These are phyloP conservation scores for Immersiella caudata DNA, from an alignment of 495 filamentous ascomycete species.

Conservation along the genomic window DNA sequence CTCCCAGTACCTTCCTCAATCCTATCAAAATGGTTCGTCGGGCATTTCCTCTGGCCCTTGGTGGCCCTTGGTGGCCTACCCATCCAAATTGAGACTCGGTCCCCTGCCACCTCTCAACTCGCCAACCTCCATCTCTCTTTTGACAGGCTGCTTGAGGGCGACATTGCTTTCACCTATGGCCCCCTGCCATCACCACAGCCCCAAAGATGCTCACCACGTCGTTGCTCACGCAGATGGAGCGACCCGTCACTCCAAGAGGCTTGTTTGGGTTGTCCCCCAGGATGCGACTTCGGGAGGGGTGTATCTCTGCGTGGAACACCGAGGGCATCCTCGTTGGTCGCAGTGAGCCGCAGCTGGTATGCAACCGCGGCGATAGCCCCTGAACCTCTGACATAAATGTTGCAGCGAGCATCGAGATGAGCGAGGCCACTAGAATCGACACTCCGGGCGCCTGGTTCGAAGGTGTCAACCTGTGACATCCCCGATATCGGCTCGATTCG, in stretches of 20 bases:
- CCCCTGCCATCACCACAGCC: constrained; percentile 32
- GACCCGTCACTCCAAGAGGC: constrained; percentile 32
- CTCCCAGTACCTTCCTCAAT: no score
- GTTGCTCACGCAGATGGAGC: constrained; percentile 28
- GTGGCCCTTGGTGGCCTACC: constrained; percentile 25
- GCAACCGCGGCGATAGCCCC: constrained; percentile 2
- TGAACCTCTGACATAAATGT: background rate
- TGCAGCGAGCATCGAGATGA: constrained; percentile 45
- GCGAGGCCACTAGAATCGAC: constrained; percentile 56
- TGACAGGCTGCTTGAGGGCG: constrained; percentile 29
- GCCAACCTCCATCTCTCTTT: constrained; percentile 49
- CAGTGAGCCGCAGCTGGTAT: constrained; percentile 44
- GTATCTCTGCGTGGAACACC: constrained; percentile 56
- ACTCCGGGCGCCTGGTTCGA: constrained; percentile 70
- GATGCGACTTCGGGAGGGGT: constrained; percentile 47
- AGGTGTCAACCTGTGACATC: constrained; percentile 63
- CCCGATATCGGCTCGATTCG: constrained; percentile 61
- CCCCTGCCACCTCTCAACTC: constrained; percentile 44
- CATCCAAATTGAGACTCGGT: constrained; percentile 42
- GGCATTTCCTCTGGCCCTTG: background rate
- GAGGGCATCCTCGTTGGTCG: constrained; percentile 44
- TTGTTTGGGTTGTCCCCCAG: constrained; percentile 60
- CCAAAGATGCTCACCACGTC: constrained; percentile 38
- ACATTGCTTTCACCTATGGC: constrained; percentile 48
- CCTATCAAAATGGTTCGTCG: background rate